Percentiles rank a stretch among this genome's conserved stretches.
Evolutionary conservation across 345 rosid species (phyloP).

Genomic region (Rhizophora mangle): DNA sequence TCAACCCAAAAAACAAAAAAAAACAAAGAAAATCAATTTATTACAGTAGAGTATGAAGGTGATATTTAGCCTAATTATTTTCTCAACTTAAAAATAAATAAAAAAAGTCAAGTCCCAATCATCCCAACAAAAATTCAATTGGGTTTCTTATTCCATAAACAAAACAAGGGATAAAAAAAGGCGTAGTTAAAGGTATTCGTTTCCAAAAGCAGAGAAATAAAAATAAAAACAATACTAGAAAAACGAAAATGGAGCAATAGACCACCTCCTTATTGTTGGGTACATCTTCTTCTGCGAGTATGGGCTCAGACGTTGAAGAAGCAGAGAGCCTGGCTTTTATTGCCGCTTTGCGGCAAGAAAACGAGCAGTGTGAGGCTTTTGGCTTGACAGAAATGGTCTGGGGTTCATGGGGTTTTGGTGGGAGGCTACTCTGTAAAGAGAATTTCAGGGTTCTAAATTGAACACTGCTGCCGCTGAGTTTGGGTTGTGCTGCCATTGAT

Average conservation of each 20-base stretch:
- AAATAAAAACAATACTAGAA: background rate
- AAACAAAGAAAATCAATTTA: background rate
- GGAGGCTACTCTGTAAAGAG: constrained; percentile 17
- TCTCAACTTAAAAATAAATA: background rate
- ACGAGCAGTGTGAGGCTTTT: constrained; percentile 19
- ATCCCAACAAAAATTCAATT: no score
- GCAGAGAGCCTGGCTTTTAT: constrained; percentile 28
- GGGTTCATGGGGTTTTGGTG: constrained; percentile 25
- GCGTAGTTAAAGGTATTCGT: background rate
- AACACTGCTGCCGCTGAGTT: constrained; percentile 10
- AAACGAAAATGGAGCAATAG: background rate
- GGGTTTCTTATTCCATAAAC: background rate
- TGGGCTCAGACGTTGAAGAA: constrained; percentile 21
- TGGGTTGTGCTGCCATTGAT: constrained; percentile 35
- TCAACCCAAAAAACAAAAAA: background rate
- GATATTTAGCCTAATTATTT: background rate
- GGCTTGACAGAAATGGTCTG: constrained; percentile 20
- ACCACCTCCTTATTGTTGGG: constrained; percentile 41
- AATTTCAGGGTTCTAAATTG: constrained; percentile 24
- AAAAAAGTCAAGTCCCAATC: background rate
- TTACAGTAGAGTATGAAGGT: no score
- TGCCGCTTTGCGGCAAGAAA: constrained; percentile 11
- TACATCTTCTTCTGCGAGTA: constrained; percentile 27
- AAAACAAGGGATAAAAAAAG: background rate
- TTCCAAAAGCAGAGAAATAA: background rate